Conservation (phyloP, 2,329 filamentous ascomycete genomes). For the Phaeophleospora eucalypticola region DNA sequence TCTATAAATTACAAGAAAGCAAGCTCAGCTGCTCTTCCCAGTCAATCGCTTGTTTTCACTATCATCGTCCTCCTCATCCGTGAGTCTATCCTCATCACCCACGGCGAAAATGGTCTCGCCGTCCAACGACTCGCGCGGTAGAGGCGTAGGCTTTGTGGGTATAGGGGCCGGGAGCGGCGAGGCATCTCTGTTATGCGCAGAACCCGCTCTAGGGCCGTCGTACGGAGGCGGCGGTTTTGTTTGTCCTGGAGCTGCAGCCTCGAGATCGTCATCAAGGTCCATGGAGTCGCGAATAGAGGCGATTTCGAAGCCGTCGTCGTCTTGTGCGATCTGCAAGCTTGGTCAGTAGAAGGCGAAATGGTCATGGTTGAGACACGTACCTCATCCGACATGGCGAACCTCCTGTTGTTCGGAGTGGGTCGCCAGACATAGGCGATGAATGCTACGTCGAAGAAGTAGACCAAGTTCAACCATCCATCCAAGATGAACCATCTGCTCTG, state of each 20-base stretch:
- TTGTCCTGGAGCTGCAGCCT: conserved; percentile 33
- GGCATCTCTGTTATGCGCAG: conserved; percentile 35
- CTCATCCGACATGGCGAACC: conserved; percentile 99
- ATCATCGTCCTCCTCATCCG: conserved; percentile 56
- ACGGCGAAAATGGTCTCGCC: conserved; percentile 96
- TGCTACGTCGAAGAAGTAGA: conserved; percentile 88
- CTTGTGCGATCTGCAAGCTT: conserved; percentile 70
- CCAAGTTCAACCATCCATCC: conserved; percentile 94
- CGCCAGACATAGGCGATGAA: conserved; percentile 96
- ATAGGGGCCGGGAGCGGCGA: conserved; percentile 52
- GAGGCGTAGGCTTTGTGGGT: conserved; percentile 45
- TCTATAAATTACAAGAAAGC: neutral
- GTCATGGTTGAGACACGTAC: conserved; percentile 38
- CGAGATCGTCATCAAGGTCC: conserved; percentile 54
- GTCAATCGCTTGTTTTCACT: conserved; percentile 44
- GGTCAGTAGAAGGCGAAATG: conserved; percentile 4
- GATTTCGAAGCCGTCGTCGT: conserved; percentile 97
- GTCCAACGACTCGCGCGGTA: conserved; percentile 63
- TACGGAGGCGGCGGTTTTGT: conserved; percentile 35
- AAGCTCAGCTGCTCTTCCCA: conserved; percentile 26
- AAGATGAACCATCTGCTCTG: conserved; percentile 96
- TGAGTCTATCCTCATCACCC: conserved; percentile 81
- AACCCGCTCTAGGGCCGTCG: conserved; percentile 29
- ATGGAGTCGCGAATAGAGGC: conserved; percentile 77
- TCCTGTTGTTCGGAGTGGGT: conserved; percentile 90